A percentile compares a stretch with the other conserved stretches of the same genome.
These are phyloP conservation scores for Pseudogymnoascus verrucosus DNA, from an alignment of 2,329 filamentous ascomycete genomes.

Conservation along the genomic window DNA sequence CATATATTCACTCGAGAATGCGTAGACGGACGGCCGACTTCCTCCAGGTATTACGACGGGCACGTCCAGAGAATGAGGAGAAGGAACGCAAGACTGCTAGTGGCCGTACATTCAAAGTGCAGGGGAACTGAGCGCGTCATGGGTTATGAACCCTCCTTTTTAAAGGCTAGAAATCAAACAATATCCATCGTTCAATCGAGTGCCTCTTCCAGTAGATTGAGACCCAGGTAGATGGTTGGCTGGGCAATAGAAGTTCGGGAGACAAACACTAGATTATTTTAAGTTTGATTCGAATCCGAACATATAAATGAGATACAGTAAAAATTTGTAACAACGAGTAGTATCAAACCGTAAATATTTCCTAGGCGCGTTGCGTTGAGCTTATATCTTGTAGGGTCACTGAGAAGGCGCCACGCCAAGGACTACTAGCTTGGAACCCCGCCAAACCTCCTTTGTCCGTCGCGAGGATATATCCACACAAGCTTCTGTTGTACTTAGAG, in stretches of 20 bases:
- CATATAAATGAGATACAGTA: neutral
- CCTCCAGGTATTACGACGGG: conserved; percentile 94
- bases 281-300: neutral
- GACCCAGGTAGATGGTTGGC: neutral
- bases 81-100: conserved; percentile 98
- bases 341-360: neutral
- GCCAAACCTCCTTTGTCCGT: conserved; percentile 6
- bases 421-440: neutral
- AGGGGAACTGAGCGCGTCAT: conserved; percentile 20
- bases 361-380: neutral
- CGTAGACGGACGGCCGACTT: conserved; percentile 95
- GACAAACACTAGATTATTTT: neutral
- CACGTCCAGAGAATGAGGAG: conserved; percentile 90
- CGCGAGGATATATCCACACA: neutral
- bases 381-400: neutral
- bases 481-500: neutral
- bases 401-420: neutral
- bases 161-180: conserved; percentile 3
- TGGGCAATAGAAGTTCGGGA: neutral
- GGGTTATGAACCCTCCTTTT: neutral
- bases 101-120: conserved; percentile 72
- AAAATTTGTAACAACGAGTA: neutral
- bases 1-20: conserved; percentile 98
- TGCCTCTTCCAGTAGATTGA: neutral
- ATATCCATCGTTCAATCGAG: neutral